Base-by-base conservation (phyloP, 1,284 basidiomycete species). In the Microbotryomycetes sp. region DNA sequence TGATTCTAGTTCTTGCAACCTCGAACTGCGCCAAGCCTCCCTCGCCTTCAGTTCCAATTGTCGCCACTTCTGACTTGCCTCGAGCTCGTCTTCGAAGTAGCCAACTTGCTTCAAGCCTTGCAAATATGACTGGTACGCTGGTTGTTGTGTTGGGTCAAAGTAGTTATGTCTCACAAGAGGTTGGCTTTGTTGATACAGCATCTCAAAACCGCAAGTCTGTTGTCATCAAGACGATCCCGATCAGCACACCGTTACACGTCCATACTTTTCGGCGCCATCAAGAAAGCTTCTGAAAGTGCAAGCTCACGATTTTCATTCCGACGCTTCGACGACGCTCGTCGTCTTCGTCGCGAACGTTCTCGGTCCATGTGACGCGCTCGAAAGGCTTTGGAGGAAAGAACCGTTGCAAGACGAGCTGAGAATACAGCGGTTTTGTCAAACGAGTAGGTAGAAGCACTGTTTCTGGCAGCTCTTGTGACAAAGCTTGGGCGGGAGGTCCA, bases 371-470 rank as follows among this genome's bases (percentile, higher is more conserved):
- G 63, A 76, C 77, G 75, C 67, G 78, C 73, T 29, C 89, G 71
- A 97, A 97, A 24, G 88, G 79, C 71, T 88, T 89, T 0, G 93
- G 92, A 3, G 94, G 88, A 72, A 87, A 88, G 75, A 96, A 97
- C 62, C 85, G 88, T 74, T 97, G 93, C 15, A 91, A 87, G 30
- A 86, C 76, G 15, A 97, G 78, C 71, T 97, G 93, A 1, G 93
- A 94, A 75, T 96, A 97, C 0, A 91, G 88, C 0, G 89, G 87
- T 47, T 91, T 82, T 1, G 91, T 93, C 82, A 94, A 83, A 5
- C 91, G 80, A 0, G 81, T 80, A 2, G 80, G 78, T 9, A 89
- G 45, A 45, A 66, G 64, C 21, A 64, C 52, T 11, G 54, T 59
- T 2, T 24, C 3, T 0, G 66, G 60, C 3, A 61, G 30, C 18